A percentile compares a stretch with the other conserved stretches of the same genome.
Evolutionary conservation across 805 yeast species (phyloP).

Genomic region (Pichia ethanolica): DNA sequence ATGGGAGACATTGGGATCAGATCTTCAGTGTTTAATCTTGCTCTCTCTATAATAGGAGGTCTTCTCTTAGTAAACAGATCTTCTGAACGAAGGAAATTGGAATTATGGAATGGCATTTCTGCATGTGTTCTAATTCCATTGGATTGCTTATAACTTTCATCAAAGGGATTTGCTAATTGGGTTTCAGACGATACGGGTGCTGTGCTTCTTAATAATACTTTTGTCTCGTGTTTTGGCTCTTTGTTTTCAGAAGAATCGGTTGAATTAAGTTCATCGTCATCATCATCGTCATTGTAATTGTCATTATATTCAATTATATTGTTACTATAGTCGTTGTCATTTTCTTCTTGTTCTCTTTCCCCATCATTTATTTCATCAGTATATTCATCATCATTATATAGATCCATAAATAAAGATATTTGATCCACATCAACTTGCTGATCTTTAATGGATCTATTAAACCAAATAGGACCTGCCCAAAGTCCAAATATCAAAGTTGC

Average conservation of each 20-base stretch:
- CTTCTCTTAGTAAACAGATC: neutral
- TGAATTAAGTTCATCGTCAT: neutral
- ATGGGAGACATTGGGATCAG: constrained; percentile 4
- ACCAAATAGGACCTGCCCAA: constrained; percentile 46
- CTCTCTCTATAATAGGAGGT: neutral
- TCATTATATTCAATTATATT: neutral
- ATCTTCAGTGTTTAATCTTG: neutral
- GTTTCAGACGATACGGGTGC: neutral
- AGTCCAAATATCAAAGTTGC: constrained; percentile 12
- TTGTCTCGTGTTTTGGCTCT: neutral
- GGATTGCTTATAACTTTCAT: neutral
- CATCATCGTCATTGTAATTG: neutral
- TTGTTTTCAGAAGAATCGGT: neutral
- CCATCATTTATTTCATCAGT: constrained; percentile 5
- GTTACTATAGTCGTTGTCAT: neutral
- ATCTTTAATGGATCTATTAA: constrained; percentile 36
- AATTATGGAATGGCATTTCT: neutral
- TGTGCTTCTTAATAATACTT: neutral
- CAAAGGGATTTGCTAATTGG: neutral
- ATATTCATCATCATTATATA: constrained; percentile 4
- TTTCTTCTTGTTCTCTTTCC: neutral
- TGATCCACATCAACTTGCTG: neutral
- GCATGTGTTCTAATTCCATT: neutral
- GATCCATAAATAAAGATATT: constrained; percentile 2
- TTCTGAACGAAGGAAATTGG: neutral